Base-by-base conservation (phyloP, 208 protist genomes). In the Zelonia costaricensis region DNA sequence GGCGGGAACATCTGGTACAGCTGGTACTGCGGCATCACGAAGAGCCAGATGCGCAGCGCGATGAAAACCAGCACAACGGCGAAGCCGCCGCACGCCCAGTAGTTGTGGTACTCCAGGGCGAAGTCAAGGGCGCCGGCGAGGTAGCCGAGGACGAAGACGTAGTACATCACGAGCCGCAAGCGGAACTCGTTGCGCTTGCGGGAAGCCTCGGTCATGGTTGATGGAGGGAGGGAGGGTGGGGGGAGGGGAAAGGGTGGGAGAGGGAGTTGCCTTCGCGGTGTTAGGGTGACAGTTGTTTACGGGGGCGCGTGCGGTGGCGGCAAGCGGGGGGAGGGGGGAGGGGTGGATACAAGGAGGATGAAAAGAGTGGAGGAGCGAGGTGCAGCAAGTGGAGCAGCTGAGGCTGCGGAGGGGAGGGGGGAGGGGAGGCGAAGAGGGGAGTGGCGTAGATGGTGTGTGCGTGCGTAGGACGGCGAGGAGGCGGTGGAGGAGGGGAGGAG, bases 1-100 rank as follows among this genome's bases (percentile, higher is more conserved):
- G 71, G 72, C n/a, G 75, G 78, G 42, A 93, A 82, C 8, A 69
- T 55, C 18, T 27, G 13, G 62, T 76, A 82, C 33, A 88, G 64
- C 18, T 62, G 60, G 49, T 86, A 72, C 38, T 65, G 63, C 12
- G 73, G 54, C 10, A 58, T 62, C 18, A 74, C 16, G 35, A 77
- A 74, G 45, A 85, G 40, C 36, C 30, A 38, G 6, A 68, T 31
- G 15, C 79, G 69, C 30, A 88, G 62, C 36, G 35, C 53, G 42
- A 92, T 88, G 25, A 92, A 76, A 3, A 74, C 3, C 22, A 76
- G 57, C 35, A 76, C 69, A 31, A 82, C 10, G n/a, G 46, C 25
- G 67, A 88, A 92, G 20, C 85, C 85, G 46, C 42, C 66, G 10
- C 72, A 74, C n/a, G 85, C 85, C 73, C 76, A 78, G 73, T 80